Conservation (phyloP, 805 yeast genomes). For the Saturnispora zaruensis region DNA sequence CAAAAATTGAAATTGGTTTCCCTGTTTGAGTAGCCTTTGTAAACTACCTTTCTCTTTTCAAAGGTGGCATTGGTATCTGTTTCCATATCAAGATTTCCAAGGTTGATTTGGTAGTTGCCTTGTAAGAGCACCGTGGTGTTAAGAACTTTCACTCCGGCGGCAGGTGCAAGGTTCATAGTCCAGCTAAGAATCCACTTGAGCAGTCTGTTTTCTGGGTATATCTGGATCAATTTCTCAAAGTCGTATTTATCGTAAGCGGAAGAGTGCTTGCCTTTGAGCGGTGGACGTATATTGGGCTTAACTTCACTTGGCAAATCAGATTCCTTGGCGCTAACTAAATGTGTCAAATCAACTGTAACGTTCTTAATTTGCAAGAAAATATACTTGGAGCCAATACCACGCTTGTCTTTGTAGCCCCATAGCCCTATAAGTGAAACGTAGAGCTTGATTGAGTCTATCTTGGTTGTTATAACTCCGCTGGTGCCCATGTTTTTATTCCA, state of each 20-base stretch:
- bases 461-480: background rate
- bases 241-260: constrained; percentile 10
- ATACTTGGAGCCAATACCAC: background rate
- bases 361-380: background rate
- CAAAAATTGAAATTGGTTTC: background rate
- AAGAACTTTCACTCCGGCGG: constrained; percentile 15
- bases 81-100: constrained; percentile 5
- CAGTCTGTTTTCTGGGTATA: constrained; percentile 13
- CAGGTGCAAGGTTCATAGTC: constrained; percentile 19
- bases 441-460: constrained; percentile 4
- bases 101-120: constrained; percentile 1
- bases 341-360: background rate
- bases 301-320: background rate
- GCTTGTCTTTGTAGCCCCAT: background rate
- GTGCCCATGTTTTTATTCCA: background rate
- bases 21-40: background rate
- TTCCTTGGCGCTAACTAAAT: background rate
- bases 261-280: background rate
- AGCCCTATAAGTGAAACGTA: constrained; percentile 8
- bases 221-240: constrained; percentile 15
- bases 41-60: constrained; percentile 2
- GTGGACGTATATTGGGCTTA: background rate
- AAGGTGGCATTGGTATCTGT: constrained; percentile 8
- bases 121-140: constrained; percentile 10
- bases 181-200: constrained; percentile 12